A percentile compares a stretch with the other conserved stretches of the same genome.
These are phyloP conservation scores for Blastobotrys illinoisensis DNA, from an alignment of 1,139 yeast genomes.

Conservation along the genomic window DNA sequence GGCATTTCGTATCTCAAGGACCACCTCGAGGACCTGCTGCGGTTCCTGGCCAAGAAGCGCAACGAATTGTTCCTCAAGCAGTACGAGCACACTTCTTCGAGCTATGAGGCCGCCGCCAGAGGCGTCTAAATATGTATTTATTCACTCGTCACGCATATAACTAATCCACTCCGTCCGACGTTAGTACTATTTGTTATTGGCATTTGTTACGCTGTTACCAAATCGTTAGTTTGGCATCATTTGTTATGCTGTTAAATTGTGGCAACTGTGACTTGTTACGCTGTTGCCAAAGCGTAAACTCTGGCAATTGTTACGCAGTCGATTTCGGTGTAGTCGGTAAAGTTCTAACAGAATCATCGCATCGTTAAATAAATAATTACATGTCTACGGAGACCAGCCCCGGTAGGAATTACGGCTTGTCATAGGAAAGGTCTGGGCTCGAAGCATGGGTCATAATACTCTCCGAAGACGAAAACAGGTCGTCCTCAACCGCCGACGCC, in stretches of 20 bases:
- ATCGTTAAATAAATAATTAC: background rate
- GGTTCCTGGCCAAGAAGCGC: slow-evolving; percentile 43
- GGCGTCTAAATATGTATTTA: slow-evolving; percentile 16
- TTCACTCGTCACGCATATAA: background rate
- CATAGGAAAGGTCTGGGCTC: background rate
- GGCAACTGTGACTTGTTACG: too few relatives aligned
- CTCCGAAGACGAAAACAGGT: slow-evolving; percentile 7
- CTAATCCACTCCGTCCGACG: background rate
- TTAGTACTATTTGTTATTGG: too few relatives aligned
- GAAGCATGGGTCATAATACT: slow-evolving; percentile 3
- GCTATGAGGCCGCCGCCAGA: slow-evolving; percentile 48
- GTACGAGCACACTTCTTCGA: slow-evolving; percentile 56
- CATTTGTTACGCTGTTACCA: background rate
- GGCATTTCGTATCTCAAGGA: slow-evolving; percentile 54
- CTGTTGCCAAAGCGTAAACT: too few relatives aligned
- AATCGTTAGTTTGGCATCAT: too few relatives aligned
- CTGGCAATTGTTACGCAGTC: too few relatives aligned
- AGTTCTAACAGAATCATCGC: background rate
- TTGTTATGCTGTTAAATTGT: too few relatives aligned
- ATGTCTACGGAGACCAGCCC: background rate
- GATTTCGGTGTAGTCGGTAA: too few relatives aligned
- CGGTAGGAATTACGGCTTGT: background rate
- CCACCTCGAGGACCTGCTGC: slow-evolving; percentile 49
- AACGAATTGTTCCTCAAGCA: slow-evolving; percentile 42
- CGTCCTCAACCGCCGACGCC: slow-evolving; percentile 5